Conservation (phyloP, 805 yeast species). For the Candida stauntonica region DNA sequence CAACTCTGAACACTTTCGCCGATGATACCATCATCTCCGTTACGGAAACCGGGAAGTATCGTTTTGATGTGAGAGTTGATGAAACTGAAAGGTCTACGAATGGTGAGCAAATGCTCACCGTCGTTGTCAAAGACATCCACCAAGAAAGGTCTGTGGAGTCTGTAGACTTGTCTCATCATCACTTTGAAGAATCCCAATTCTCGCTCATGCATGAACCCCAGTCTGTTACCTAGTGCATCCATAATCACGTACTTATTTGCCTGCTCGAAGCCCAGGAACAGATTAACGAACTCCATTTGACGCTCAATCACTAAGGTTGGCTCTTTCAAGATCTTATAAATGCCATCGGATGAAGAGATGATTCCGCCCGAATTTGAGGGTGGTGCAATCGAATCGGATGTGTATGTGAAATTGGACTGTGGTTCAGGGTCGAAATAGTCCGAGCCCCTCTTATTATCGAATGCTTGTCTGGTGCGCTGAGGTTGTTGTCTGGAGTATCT, state of each 20-base stretch:
- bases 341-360: constrained; percentile 51
- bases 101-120: constrained; percentile 58
- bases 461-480: constrained; percentile 4
- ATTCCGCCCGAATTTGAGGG: constrained; percentile 35
- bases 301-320: constrained; percentile 88
- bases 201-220: constrained; percentile 81
- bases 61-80: constrained; percentile 86
- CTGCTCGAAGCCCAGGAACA: constrained; percentile 87
- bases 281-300: constrained; percentile 82
- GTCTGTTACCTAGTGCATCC: constrained; percentile 65
- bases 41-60: constrained; percentile 50
- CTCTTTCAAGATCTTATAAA: constrained; percentile 58
- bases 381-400: constrained; percentile 24
- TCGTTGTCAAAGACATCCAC: constrained; percentile 65
- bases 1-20: constrained; percentile 92
- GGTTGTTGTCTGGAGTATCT: constrained; percentile 7
- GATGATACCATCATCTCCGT: constrained; percentile 43
- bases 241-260: constrained; percentile 73
- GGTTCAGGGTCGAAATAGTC: constrained; percentile 5
- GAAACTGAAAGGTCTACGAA: constrained; percentile 79
- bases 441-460: background rate
- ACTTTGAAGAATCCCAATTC: constrained; percentile 54
- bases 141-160: constrained; percentile 81
- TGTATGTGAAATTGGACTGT: constrained; percentile 3
- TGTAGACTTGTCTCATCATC: constrained; percentile 76